Evolutionary conservation across 495 filamentous ascomycete species (phyloP).

Genomic region (Monascus purpureus): DNA sequence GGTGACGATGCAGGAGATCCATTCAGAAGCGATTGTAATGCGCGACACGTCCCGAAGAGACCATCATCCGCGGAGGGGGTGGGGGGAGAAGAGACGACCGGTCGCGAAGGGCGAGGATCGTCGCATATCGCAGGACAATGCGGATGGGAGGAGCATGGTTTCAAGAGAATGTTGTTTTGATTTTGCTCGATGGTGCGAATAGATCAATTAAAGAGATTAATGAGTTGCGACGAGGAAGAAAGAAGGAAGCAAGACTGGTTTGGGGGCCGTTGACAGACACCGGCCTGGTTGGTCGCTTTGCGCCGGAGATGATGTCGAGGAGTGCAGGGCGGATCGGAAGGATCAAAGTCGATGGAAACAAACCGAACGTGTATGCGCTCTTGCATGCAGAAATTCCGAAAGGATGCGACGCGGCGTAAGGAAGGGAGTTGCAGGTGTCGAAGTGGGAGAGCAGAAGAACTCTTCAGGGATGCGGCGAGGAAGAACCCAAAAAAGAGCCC

Average conservation of each 20-base stretch:
- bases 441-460: not conserved
- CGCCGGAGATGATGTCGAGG: slow-evolving; percentile 23
- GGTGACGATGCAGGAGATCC: slow-evolving; percentile 24
- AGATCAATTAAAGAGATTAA: too few relatives aligned
- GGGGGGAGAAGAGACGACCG: slow-evolving; percentile 49
- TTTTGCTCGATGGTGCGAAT: slow-evolving; percentile 1
- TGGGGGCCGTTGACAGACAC: too few relatives aligned
- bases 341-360: slow-evolving; percentile 9
- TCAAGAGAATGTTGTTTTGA: not conserved
- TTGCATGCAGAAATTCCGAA: slow-evolving; percentile 12
- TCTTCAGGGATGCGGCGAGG: not conserved
- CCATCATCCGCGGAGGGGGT: slow-evolving; percentile 41
- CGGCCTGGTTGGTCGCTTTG: too few relatives aligned
- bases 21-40: slow-evolving; percentile 53
- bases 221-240: too few relatives aligned
- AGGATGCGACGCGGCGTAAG: slow-evolving; percentile 13
- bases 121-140: slow-evolving; percentile 53
- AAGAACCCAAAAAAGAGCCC: not conserved
- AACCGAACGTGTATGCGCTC: slow-evolving; percentile 14
- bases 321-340: slow-evolving; percentile 9
- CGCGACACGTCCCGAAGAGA: slow-evolving; percentile 55
- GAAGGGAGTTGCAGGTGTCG: slow-evolving; percentile 1
- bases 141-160: slow-evolving; percentile 58
- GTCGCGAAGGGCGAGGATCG: slow-evolving; percentile 37
- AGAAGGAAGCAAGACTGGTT: too few relatives aligned